Evolutionary conservation across 768 basidiomycete species (phyloP).

Genomic region (Amanita rubescens): DNA sequence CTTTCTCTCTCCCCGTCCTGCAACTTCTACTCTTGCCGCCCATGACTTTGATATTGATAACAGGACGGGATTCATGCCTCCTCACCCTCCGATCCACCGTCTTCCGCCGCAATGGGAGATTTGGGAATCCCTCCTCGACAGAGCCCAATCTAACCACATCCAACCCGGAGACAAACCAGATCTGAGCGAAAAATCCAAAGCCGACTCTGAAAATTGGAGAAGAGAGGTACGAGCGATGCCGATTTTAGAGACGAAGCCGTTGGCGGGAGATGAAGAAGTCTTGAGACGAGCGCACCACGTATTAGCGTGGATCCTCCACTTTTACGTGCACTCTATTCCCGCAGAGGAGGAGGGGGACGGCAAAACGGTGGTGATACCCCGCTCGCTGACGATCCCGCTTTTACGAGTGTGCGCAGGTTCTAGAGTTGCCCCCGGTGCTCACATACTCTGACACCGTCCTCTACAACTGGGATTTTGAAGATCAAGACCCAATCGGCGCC

Average conservation of each 20-base stretch:
- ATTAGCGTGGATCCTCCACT: conserved; percentile 66
- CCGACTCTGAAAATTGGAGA: conserved; percentile 40
- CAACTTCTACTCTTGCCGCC: conserved; percentile 21
- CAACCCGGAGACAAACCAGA: conserved; percentile 46
- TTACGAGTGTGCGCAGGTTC: conserved; percentile 57
- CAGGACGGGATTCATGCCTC: conserved; percentile 88
- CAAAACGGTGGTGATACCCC: conserved; percentile 54
- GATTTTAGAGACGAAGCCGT: conserved; percentile 36
- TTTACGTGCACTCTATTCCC: conserved; percentile 66
- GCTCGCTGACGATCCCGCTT: conserved; percentile 65
- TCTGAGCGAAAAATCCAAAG: conserved; percentile 27
- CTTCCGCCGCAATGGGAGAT: conserved; percentile 46
- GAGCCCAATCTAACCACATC: conserved; percentile 22
- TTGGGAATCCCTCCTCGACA: conserved; percentile 55
- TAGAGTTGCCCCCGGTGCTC: conserved; percentile 80
- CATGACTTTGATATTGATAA: conserved; percentile 91
- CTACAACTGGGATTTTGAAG: conserved; percentile 63
- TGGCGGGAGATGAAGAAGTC: conserved; percentile 43
- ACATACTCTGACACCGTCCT: conserved; percentile 91
- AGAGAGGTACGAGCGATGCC: conserved; percentile 38
- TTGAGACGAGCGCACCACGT: conserved; percentile 71
- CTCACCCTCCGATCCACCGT: conserved; percentile 55
- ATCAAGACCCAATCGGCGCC: conserved; percentile 18
- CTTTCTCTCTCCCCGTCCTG: not conserved
- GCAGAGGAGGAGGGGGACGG: conserved; percentile 17